phyloP scores from a whole-genome alignment of 192 early-diverging fungal genomes.

The Coemansia biformis region DNA sequence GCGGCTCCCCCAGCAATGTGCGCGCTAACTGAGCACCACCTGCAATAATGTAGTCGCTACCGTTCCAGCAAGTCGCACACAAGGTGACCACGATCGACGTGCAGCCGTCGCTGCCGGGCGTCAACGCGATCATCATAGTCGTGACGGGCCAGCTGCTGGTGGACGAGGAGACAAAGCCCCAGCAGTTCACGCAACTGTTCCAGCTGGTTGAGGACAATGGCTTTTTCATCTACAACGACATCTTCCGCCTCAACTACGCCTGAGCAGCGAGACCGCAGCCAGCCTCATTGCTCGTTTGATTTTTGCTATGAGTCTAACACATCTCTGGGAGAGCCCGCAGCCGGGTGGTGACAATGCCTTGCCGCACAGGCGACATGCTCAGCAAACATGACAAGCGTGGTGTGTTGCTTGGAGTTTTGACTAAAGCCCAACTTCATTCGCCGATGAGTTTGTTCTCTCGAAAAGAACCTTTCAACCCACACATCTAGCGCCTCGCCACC shows the following conservation, averaged over 20 bases:
- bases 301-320: neutral
- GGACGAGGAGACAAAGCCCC: slow-evolving; percentile 76
- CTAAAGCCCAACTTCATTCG: too few relatives aligned
- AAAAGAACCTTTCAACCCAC: too few relatives aligned
- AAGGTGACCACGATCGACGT: slow-evolving; percentile 72
- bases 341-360: too few relatives aligned
- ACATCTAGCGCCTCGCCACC: too few relatives aligned
- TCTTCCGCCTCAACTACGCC: slow-evolving; percentile 77
- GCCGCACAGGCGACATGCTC: too few relatives aligned
- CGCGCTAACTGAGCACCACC: too few relatives aligned
- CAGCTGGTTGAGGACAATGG: slow-evolving; percentile 67
- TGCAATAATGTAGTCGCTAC: slow-evolving; percentile 55
- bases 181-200: slow-evolving; percentile 84
- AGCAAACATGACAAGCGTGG: too few relatives aligned
- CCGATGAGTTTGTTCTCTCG: too few relatives aligned
- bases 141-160: slow-evolving; percentile 88
- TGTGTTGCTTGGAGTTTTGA: too few relatives aligned
- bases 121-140: slow-evolving; percentile 63
- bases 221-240: slow-evolving; percentile 83
- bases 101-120: slow-evolving; percentile 63
- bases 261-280: slow-evolving; percentile 1
- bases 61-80: slow-evolving; percentile 72
- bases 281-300: neutral
- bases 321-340: too few relatives aligned
- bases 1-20: too few relatives aligned